Base-by-base conservation (phyloP, 2,329 filamentous ascomycete species). In the Fusarium staphyleae region DNA sequence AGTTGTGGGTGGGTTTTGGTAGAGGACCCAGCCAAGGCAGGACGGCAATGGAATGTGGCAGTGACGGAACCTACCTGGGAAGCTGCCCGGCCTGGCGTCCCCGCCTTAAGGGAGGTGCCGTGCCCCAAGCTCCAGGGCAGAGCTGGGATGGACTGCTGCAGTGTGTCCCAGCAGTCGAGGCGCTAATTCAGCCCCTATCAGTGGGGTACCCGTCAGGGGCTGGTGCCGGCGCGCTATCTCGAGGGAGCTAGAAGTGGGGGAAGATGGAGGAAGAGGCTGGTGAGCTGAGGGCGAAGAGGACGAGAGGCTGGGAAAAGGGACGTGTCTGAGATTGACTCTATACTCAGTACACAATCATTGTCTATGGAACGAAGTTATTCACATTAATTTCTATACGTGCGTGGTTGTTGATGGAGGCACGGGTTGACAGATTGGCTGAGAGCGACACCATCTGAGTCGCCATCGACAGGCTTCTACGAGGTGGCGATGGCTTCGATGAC, bases 401-500 rank as follows among this genome's bases (percentile, higher is more conserved):
- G 14, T 26, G 5, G 4, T 28, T 11, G 16, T 35, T 9, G 10
- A 15, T 14, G 12, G 13, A 24, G 22, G 22, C 22, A 24, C 9
- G 9, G 22, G 22, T 9, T 24, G 22, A 24, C 22, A 8, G 22
- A 24, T 24, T 8, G 22, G 3, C 13, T 30, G 16, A 28, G 52
- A 51, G 43, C 48, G 53, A 55, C 50, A 43, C 52, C 30, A 46
- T 13, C 30, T 60, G 42, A 51, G 49, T 48, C 35, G 16, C 16
- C 46, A 22, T 47, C 41, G 26, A 49, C 32, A 46, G 28, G 32
- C 29, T 39, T 48, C 44, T 15, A 13, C 29, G 7, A 44, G 29
- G 44, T 60, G 55, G 54, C 41, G 57, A 66, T 60, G 36, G 57
- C 60, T 57, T 61, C 63, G 58, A 66, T 66, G 63, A 66, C 63